Base-by-base conservation (phyloP, 2,329 filamentous ascomycete genomes). In the Ophiostoma sp. region DNA sequence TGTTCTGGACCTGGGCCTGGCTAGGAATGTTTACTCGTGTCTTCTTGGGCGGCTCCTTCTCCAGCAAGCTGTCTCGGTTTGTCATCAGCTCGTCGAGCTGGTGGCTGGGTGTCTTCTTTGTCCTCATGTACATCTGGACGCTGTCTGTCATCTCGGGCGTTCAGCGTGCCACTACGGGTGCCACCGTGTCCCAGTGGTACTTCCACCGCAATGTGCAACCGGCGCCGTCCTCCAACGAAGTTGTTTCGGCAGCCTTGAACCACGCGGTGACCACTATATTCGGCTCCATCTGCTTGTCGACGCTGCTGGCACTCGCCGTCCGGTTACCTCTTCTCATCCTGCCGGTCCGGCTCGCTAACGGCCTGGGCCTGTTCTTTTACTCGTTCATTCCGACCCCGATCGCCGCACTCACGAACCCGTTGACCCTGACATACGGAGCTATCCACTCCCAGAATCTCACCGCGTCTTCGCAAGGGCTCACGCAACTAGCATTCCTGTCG, bases 161-260 rank as follows among this genome's bases (percentile, higher is more conserved):
- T 28, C 95, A 99, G 81, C 91, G 96, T 74, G 91, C 93, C 28
- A 96, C 95, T 19, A 97, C 95, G 17, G 95, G 94, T 31, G 96
- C 96, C 12, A 97, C 95, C 0, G 95, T 98, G 31, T 97, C 94
- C 55, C 96, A 99, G 82, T 99, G 96, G 96, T 99, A 99, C 82
- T 99, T 98, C 82, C 95, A 98, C 82, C 93, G 96, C 75, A 92
- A 97, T 78, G 90, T 91, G 4, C 88, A 91, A 12, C 94, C 95
- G 5, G 86, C 91, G 9, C 91, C 94, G 2, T 90, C 93, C 0
- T 95, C 94, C 0, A 87, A 88, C 73, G 91, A 95, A 72, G 92
- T 98, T 66, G 94, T 98, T 33, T 86, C 89, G 75, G 95, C 95
- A 7, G 95, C 95, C 17, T 85, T 97, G 61, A 86, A 87, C 69